Base-by-base conservation (phyloP, 2,329 filamentous ascomycete genomes). In the Clonostachys rosea region DNA sequence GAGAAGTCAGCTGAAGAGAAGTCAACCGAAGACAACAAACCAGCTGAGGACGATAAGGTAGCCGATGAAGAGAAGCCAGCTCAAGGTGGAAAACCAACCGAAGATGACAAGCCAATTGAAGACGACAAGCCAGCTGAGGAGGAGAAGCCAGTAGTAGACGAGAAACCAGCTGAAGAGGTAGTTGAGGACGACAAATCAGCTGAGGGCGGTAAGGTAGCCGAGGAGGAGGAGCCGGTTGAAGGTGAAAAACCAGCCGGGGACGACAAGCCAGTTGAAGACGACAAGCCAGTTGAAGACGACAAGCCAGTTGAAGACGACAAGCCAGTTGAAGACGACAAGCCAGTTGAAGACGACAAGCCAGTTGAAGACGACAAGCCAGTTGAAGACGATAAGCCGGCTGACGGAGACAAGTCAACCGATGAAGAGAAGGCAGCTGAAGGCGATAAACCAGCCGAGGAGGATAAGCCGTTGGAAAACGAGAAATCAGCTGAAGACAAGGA, bases 261-360 rank as follows among this genome's bases (percentile, higher is more conserved):
- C 9, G 43, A 44, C 13, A 17, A 34, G 33, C 43, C 43, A 17
- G 18, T 17, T 39, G 36, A 13, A 7, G 43, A 44, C 3, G 43
- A 20, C 9, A 13, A 14, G 37, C 8, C 24, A 30, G 24, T 30
- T 30, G 37, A 46, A 24, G 34, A 16, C 3, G 34, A 20, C 9
- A 50, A 51, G 40, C 48, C 50, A 4, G 34, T 39, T 11, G 48
- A 42, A 11, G 44, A 36, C 11, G 48, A 50, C 10, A 46, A 35
- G 33, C 13, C 40, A 17, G 13, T 6, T 16, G 44, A 36, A 6
- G 34, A 36, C 5, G 20, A 16, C 5, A 24, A 18, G 9, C 13
- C 14, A 10, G 18, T 6, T 18, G 12, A 33, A 8, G 36, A 5
- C 12, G 36, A 39, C 43, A 33, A 35, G n/a, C 9, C 30, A 34